Percentiles rank a stretch among this genome's conserved stretches.
These are phyloP conservation scores for Ogataea saltuana DNA, from an alignment of 805 yeast genomes.

Conservation along the genomic window DNA sequence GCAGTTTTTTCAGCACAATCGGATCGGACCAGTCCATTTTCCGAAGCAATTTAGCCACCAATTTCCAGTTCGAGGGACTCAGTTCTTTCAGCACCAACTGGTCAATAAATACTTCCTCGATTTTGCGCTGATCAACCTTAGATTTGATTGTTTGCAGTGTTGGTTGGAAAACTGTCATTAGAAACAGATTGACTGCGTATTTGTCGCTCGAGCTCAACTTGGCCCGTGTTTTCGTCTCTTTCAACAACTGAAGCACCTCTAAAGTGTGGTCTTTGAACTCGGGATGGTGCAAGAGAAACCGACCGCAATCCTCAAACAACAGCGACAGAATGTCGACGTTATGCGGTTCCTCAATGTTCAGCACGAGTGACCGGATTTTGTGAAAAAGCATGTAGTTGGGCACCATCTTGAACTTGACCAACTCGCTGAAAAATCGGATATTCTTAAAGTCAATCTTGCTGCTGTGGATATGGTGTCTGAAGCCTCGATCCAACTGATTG, in stretches of 20 bases:
- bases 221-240: slow-evolving; percentile 48
- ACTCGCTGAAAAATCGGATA: slow-evolving; percentile 67
- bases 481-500: slow-evolving; percentile 55
- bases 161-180: slow-evolving; percentile 59
- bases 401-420: slow-evolving; percentile 72
- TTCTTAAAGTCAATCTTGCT: slow-evolving; percentile 53
- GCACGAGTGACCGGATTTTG: slow-evolving; percentile 61
- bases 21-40: slow-evolving; percentile 50
- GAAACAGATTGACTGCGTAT: slow-evolving; percentile 57
- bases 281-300: slow-evolving; percentile 55
- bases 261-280: slow-evolving; percentile 60
- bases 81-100: slow-evolving; percentile 55
- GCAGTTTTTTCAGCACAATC: slow-evolving; percentile 31
- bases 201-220: slow-evolving; percentile 55
- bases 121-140: slow-evolving; percentile 31
- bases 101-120: slow-evolving; percentile 50
- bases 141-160: slow-evolving; percentile 38
- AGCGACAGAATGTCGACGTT: slow-evolving; percentile 69
- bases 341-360: slow-evolving; percentile 49
- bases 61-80: slow-evolving; percentile 35
- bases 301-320: slow-evolving; percentile 75
- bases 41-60: slow-evolving; percentile 40
- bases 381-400: slow-evolving; percentile 75
- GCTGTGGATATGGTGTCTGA: slow-evolving; percentile 60
- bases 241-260: slow-evolving; percentile 60